These are phyloP conservation scores for Phycomyces blakesleeanus DNA, from an alignment of 192 early-diverging fungal genomes.

Conservation along the genomic window DNA sequence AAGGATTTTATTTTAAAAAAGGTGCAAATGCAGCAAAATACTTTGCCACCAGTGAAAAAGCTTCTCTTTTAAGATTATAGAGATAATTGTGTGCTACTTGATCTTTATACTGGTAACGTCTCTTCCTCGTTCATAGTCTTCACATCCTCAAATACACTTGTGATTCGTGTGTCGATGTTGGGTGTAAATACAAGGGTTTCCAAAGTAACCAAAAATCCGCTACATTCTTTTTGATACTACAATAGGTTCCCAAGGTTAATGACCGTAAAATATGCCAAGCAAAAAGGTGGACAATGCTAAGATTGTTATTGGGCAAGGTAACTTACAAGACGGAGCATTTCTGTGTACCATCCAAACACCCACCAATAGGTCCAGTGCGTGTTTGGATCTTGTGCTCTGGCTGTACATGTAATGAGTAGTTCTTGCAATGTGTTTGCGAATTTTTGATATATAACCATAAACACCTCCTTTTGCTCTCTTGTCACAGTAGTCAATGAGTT, in stretches of 20 bases:
- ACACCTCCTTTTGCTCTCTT: constrained; percentile 80
- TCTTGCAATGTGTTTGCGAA: constrained; percentile 51
- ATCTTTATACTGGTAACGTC: too few species aligned
- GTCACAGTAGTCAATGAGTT: constrained; percentile 62
- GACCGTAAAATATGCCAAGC: too few species aligned
- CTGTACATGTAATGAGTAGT: constrained; percentile 29
- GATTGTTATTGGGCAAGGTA: too few species aligned
- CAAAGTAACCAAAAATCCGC: constrained; percentile 50
- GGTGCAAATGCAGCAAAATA: too few species aligned
- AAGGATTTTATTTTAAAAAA: too few species aligned
- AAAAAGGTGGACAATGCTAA: too few species aligned
- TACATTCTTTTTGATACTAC: constrained; percentile 57
- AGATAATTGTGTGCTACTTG: too few species aligned
- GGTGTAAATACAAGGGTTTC: constrained; percentile 54
- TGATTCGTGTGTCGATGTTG: constrained; percentile 44
- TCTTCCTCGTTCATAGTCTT: constrained; percentile 9
- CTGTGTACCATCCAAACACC: constrained; percentile 57
- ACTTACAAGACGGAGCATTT: constrained; percentile 66
- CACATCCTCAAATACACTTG: constrained; percentile 24
- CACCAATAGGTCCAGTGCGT: constrained; percentile 52
- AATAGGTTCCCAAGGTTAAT: too few species aligned
- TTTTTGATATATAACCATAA: constrained; percentile 68
- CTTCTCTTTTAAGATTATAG: too few species aligned
- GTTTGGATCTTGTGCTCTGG: constrained; percentile 19
- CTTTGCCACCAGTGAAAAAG: too few species aligned